Percentiles rank a stretch among this genome's conserved stretches.
These are phyloP conservation scores for Grifola frondosa DNA, from an alignment of 1,284 basidiomycete genomes.

Conservation along the genomic window DNA sequence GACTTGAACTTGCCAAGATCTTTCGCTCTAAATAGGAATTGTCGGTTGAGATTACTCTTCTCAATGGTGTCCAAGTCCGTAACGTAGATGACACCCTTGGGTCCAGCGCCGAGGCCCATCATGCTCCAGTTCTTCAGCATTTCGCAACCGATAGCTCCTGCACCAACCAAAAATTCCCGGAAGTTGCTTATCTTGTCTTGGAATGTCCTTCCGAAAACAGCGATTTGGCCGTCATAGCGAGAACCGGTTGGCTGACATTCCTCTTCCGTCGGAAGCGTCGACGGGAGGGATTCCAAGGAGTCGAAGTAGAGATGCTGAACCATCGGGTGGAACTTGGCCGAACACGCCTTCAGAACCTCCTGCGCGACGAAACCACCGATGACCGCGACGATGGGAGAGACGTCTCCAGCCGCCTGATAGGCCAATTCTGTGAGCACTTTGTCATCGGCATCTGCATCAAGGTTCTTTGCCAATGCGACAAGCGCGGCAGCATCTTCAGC, in stretches of 20 bases:
- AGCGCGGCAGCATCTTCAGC: slow-evolving; percentile 77
- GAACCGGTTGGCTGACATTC: slow-evolving; percentile 85
- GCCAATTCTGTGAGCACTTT: slow-evolving; percentile 84
- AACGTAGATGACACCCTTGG: slow-evolving; percentile 85
- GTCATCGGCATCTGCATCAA: slow-evolving; percentile 77
- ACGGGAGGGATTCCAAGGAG: slow-evolving; percentile 92
- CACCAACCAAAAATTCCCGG: slow-evolving; percentile 95
- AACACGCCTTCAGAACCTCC: slow-evolving; percentile 96
- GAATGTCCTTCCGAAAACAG: slow-evolving; percentile 92
- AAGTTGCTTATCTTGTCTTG: slow-evolving; percentile 92
- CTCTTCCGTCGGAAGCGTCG: slow-evolving; percentile 72
- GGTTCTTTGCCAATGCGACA: slow-evolving; percentile 75
- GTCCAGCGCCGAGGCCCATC: slow-evolving; percentile 92
- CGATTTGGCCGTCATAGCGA: slow-evolving; percentile 94
- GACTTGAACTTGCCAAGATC: slow-evolving; percentile 98
- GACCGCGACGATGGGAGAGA: slow-evolving; percentile 91
- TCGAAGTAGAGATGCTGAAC: slow-evolving; percentile 97
- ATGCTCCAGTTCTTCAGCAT: slow-evolving; percentile 99
- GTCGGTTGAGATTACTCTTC: slow-evolving; percentile 98
- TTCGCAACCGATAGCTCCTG: slow-evolving; percentile 99
- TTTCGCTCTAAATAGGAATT: slow-evolving; percentile 97
- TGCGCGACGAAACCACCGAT: slow-evolving; percentile 98
- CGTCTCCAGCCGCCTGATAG: slow-evolving; percentile 91
- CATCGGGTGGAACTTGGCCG: slow-evolving; percentile 98
- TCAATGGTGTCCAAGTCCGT: slow-evolving; percentile 99